These are phyloP conservation scores for Penicillium sp. DNA, from an alignment of 2,329 filamentous ascomycete genomes.

Conservation along the genomic window DNA sequence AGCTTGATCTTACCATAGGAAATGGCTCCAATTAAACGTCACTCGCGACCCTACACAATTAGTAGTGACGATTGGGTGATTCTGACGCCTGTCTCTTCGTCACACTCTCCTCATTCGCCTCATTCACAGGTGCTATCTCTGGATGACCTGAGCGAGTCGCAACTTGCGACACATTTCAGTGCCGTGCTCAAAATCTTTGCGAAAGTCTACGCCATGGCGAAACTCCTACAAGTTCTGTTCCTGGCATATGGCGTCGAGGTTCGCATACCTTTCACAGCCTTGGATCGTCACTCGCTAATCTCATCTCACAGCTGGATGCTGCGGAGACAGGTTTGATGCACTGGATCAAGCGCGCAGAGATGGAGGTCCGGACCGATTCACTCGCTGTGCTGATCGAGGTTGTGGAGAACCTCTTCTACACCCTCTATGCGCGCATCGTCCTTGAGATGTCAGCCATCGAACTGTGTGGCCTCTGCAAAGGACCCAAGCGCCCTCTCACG, in stretches of 20 bases:
- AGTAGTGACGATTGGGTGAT: slow-evolving; percentile 32
- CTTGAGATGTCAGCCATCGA: slow-evolving; percentile 39
- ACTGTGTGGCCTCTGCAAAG: slow-evolving; percentile 32
- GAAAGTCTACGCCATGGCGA: slow-evolving; percentile 38
- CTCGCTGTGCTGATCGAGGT: slow-evolving; percentile 32
- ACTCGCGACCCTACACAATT: slow-evolving; percentile 31
- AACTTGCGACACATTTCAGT: slow-evolving; percentile 23
- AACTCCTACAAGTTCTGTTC: slow-evolving; percentile 34
- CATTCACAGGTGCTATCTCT: slow-evolving; percentile 12
- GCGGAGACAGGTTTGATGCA: slow-evolving; percentile 28
- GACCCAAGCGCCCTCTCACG: slow-evolving; percentile 21
- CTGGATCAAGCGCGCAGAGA: slow-evolving; percentile 34
- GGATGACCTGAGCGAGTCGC: slow-evolving; percentile 19
- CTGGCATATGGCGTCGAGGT: slow-evolving; percentile 37
- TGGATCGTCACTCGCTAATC: slow-evolving; percentile 2
- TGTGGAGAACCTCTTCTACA: slow-evolving; percentile 39
- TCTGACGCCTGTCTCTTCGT: slow-evolving; percentile 1
- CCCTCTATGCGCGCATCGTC: slow-evolving; percentile 36
- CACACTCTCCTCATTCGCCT: slow-evolving; percentile 3
- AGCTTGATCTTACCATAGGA: too few species aligned
- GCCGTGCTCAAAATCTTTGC: slow-evolving; percentile 32
- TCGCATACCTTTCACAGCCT: slow-evolving; percentile 6
- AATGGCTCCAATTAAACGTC: slow-evolving; percentile 12
- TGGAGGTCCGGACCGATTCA: slow-evolving; percentile 26
- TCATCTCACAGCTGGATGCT: slow-evolving; percentile 30